Base-by-base conservation (phyloP, 768 basidiomycete species). In the Cystofilobasidium macerans region DNA sequence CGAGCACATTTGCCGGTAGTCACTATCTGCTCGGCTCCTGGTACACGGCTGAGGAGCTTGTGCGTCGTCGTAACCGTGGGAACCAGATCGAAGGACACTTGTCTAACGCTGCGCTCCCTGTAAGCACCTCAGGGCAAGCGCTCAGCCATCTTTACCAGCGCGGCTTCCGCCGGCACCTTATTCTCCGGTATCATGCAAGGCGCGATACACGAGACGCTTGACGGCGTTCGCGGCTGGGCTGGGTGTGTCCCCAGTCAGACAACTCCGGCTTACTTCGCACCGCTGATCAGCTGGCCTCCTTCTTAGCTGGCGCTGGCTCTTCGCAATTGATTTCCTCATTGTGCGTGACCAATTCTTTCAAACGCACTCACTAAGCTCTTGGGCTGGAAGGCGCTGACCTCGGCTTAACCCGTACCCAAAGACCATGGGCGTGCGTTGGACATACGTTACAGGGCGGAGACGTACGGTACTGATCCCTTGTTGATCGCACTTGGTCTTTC, bases 201-300 rank as follows among this genome's bases (percentile, higher is more conserved):
- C 20, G 35, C 58, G 35, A 60, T 60, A 18, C 38, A 60, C 43
- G 28, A 60, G 24, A 60, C 38, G 38, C 35, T 60, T 18, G 38
- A 60, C 36, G 58, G 58, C 22, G 26, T 12, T 3, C 38, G 24
- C 18, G 58, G 58, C 58, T 42, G 38, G 58, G 58, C 58, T 18
- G 38, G 58, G 4, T 60, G 38, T 3, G 14, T 45, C 43, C 20
- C 22, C 43, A 45, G 11, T 20, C 22, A 8, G 9, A 8, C 43
- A 20, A 45, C 9, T 5, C 18, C 20, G 13, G 9, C 13, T 45
- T 20, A 20, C 11, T 45, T 45, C 38, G 8, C 38, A 24, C 51
- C 12, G 33, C 8, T 11, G 33, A 8, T 4, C 8, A 14, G 13
- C 28, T 56, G 11, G 6, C 6, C 7, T 56, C 33, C 4, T 9